Percentiles rank a stretch among this genome's conserved stretches.
phyloP scores from a whole-genome alignment of 108 stramenopile species.

The Bacterosira constricta region DNA sequence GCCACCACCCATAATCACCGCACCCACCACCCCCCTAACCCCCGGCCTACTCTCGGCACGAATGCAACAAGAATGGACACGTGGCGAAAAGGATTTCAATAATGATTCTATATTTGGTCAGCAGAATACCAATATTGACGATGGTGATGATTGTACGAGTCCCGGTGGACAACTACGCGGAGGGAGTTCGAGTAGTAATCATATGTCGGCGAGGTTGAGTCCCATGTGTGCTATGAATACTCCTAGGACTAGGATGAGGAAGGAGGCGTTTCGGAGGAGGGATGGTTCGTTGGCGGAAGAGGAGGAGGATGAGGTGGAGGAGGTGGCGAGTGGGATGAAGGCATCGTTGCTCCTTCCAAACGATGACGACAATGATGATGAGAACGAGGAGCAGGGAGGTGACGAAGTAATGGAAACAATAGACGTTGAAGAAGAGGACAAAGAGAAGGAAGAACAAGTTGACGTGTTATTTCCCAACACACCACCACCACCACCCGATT shows the following conservation, averaged over 20 bases:
- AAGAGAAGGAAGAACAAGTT: neutral
- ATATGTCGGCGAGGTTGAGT: constrained; percentile 13
- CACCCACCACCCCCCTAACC: neutral
- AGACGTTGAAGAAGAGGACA: neutral
- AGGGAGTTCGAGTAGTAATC: too few species aligned
- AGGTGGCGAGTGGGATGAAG: neutral
- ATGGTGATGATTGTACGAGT: too few species aligned
- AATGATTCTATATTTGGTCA: too few species aligned
- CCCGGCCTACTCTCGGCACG: constrained; percentile 46
- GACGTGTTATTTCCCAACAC: too few species aligned
- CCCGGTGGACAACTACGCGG: too few species aligned
- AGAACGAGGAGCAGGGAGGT: constrained; percentile 18
- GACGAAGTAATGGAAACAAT: constrained; percentile 11
- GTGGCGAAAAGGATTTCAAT: constrained; percentile 35
- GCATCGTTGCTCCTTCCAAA: constrained; percentile 16
- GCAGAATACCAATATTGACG: too few species aligned
- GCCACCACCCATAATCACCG: neutral
- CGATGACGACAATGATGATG: constrained; percentile 29
- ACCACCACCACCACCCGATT: too few species aligned
- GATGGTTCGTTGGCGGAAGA: constrained; percentile 10
- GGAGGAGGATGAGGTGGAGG: constrained; percentile 2
- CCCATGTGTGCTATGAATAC: constrained; percentile 53
- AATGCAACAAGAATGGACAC: constrained; percentile 49
- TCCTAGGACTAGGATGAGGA: constrained; percentile 9
- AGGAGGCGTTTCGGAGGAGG: neutral